Percentiles rank a stretch among this genome's conserved stretches.
phyloP scores from a whole-genome alignment of 768 basidiomycete species.

The Serendipita sp. region DNA sequence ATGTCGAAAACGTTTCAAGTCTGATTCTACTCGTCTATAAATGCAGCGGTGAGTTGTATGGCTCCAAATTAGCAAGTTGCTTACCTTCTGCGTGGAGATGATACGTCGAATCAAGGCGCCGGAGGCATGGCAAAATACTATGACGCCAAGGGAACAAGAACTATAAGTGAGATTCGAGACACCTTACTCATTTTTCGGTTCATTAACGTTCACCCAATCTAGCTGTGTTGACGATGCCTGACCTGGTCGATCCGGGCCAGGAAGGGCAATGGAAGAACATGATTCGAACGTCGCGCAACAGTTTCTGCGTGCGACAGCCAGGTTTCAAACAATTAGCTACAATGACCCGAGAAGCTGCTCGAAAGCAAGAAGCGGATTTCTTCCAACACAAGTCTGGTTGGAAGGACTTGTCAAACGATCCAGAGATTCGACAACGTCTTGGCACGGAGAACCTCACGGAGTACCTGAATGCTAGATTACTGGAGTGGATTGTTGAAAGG shows the following conservation, averaged over 20 bases:
- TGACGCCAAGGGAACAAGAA: neutral
- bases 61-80: too few species aligned
- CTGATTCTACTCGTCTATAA: neutral
- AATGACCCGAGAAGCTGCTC: neutral
- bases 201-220: neutral
- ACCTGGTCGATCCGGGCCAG: neutral
- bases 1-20: neutral
- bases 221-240: slow-evolving; percentile 1
- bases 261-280: neutral
- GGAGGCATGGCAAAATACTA: neutral
- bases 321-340: neutral
- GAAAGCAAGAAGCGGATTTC: neutral
- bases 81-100: too few species aligned
- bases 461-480: neutral
- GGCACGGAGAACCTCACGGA: neutral
- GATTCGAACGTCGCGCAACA: neutral
- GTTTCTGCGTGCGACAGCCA: slow-evolving; percentile 1
- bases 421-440: neutral
- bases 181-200: neutral
- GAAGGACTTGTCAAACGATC: neutral
- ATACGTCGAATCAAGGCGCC: neutral
- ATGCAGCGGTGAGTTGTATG: neutral
- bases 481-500: neutral
- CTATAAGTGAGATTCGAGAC: too few species aligned
- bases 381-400: neutral